phyloP scores from a whole-genome alignment of 768 basidiomycete genomes.

The Podaxis pistillaris region DNA sequence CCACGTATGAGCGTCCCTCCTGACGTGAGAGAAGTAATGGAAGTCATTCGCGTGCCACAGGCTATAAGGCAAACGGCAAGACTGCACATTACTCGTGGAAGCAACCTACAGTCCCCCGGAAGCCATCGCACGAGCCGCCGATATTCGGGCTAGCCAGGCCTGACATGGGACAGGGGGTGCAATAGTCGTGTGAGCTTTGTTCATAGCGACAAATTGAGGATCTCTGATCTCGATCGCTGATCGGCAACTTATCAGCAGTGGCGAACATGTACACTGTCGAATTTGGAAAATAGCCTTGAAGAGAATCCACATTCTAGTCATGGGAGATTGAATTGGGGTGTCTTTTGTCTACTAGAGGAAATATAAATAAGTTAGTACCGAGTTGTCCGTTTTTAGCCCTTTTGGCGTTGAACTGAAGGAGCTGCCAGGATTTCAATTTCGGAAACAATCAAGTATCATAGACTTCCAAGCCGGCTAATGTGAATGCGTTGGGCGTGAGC shows the following conservation, averaged over 20 bases:
- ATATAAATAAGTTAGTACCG: not conserved
- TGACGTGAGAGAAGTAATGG: not conserved
- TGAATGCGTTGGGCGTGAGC: not conserved
- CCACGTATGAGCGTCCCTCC: not conserved
- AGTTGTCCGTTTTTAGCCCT: not conserved
- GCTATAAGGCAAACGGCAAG: not conserved
- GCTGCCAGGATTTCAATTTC: not conserved
- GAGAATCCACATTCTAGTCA: not conserved
- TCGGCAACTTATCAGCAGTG: not conserved
- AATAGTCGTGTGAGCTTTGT: not conserved
- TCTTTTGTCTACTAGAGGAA: not conserved
- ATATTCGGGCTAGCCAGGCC: not conserved
- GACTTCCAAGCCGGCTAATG: not conserved
- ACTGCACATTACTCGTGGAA: too few relatives aligned
- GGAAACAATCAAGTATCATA: not conserved
- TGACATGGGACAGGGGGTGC: not conserved
- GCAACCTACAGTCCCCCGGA: too few relatives aligned
- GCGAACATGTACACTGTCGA: not conserved
- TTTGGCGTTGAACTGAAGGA: not conserved
- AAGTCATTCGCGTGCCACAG: not conserved
- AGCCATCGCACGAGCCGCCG: too few relatives aligned
- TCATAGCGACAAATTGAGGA: not conserved
- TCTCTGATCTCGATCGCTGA: slow-evolving; percentile 4
- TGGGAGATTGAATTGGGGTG: not conserved
- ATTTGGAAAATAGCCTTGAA: not conserved